A percentile compares a stretch with the other conserved stretches of the same genome.
phyloP scores from a whole-genome alignment of 2,329 filamentous ascomycete species.

The Verticillium nonalfalfae region DNA sequence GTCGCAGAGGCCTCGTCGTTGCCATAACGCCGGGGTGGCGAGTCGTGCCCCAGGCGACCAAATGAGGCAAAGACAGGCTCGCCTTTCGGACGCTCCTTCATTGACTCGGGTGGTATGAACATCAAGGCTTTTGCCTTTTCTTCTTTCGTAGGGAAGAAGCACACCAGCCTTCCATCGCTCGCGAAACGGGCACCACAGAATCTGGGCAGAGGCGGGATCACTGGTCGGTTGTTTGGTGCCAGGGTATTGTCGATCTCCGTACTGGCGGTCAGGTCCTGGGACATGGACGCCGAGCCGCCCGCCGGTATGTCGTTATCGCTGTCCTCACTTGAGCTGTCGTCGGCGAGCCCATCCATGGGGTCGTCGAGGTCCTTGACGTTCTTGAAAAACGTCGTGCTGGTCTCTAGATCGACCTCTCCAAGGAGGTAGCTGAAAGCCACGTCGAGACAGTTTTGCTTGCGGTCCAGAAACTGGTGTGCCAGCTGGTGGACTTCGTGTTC shows the following conservation, averaged over 20 bases:
- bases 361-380: slow-evolving; percentile 59
- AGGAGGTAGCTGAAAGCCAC: slow-evolving; percentile 57
- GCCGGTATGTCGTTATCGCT: slow-evolving; percentile 57
- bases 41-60: slow-evolving; percentile 46
- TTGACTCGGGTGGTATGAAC: slow-evolving; percentile 36
- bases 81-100: slow-evolving; percentile 42
- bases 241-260: slow-evolving; percentile 47
- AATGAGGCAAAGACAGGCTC: slow-evolving; percentile 53
- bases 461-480: slow-evolving; percentile 46
- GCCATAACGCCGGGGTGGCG: slow-evolving; percentile 36
- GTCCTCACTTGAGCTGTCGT: slow-evolving; percentile 80
- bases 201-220: slow-evolving; percentile 50
- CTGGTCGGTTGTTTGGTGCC: slow-evolving; percentile 41
- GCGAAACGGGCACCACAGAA: slow-evolving; percentile 57
- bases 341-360: slow-evolving; percentile 48
- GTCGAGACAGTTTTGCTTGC: slow-evolving; percentile 56
- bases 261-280: slow-evolving; percentile 52
- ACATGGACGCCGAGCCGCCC: slow-evolving; percentile 52
- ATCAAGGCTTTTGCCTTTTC: slow-evolving; percentile 48
- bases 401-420: slow-evolving; percentile 55
- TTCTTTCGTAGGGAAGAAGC: slow-evolving; percentile 65
- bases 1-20: slow-evolving; percentile 45
- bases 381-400: slow-evolving; percentile 55
- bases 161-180: slow-evolving; percentile 55
- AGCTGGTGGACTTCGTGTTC: slow-evolving; percentile 51